Percentiles rank a stretch among this genome's conserved stretches.
phyloP scores from a whole-genome alignment of 495 filamentous ascomycete species.

The Aspergillus olivimuriae region DNA sequence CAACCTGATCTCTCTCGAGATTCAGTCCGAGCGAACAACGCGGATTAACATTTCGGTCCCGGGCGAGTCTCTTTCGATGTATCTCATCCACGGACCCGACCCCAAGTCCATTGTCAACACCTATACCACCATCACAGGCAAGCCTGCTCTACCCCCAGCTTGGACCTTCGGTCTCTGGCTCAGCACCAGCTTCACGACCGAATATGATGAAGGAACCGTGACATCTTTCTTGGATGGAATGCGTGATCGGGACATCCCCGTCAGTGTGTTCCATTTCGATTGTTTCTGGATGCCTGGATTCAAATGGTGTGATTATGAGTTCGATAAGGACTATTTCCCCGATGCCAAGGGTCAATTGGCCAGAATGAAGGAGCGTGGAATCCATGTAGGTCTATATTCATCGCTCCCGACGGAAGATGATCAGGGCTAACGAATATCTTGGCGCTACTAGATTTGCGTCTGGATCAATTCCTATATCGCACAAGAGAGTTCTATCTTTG shows the following conservation, averaged over 20 bases:
- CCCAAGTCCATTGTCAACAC: constrained; percentile 6
- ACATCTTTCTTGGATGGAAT: constrained; percentile 7
- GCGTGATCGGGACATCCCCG: constrained; percentile 7
- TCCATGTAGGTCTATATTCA: constrained; percentile 4
- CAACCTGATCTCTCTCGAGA: constrained; percentile 7
- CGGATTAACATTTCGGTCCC: constrained; percentile 10
- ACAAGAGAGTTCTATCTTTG: constrained; percentile 9
- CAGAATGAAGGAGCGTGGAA: constrained; percentile 8
- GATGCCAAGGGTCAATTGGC: constrained; percentile 6
- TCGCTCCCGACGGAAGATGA: too few relatives aligned
- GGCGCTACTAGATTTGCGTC: constrained; percentile 4
- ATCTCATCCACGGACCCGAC: constrained; percentile 8
- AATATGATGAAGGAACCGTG: constrained; percentile 9
- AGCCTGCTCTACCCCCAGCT: constrained; percentile 5
- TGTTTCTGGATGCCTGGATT: constrained; percentile 11
- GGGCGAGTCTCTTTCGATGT: constrained; percentile 6
- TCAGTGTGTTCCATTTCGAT: constrained; percentile 12
- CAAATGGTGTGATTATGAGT: constrained; percentile 10
- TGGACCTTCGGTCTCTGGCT: constrained; percentile 10
- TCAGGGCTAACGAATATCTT: background rate
- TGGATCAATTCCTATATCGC: constrained; percentile 11
- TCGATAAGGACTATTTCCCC: constrained; percentile 10
- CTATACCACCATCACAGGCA: constrained; percentile 8
- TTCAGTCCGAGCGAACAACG: constrained; percentile 7
- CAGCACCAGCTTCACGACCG: constrained; percentile 9